A percentile compares a stretch with the other conserved stretches of the same genome.
phyloP scores from a whole-genome alignment of 495 filamentous ascomycete genomes.

The Tuber borchii region DNA sequence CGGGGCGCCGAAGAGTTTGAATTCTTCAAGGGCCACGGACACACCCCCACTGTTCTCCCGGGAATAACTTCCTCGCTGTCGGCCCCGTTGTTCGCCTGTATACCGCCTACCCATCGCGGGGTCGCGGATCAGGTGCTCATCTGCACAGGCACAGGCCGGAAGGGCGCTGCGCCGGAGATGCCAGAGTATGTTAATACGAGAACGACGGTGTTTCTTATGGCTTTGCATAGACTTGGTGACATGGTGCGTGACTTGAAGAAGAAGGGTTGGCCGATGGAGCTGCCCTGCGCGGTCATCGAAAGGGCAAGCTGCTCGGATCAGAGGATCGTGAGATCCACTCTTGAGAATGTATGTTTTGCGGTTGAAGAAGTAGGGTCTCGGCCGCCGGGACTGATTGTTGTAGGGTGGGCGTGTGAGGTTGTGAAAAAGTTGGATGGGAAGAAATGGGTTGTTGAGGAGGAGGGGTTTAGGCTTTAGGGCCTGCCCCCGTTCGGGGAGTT shows the following conservation, averaged over 20 bases:
- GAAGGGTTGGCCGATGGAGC: conserved; percentile 51
- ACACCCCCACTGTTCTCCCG: conserved; percentile 66
- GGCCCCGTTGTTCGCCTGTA: conserved; percentile 79
- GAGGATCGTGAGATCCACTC: conserved; percentile 77
- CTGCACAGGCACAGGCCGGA: conserved; percentile 89
- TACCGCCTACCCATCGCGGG: conserved; percentile 80
- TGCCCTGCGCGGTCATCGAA: conserved; percentile 88
- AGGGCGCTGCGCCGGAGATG: conserved; percentile 72
- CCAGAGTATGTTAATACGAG: conserved; percentile 68
- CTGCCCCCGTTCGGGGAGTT: not conserved
- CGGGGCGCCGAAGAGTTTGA: conserved; percentile 85
- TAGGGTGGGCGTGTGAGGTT: conserved; percentile 76
- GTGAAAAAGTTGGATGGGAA: conserved; percentile 51
- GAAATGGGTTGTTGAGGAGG: conserved; percentile 86
- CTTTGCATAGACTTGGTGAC: conserved; percentile 71
- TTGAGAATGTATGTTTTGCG: conserved; percentile 69
- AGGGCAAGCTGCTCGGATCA: conserved; percentile 93
- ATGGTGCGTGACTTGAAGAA: conserved; percentile 58
- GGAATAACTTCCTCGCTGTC: conserved; percentile 83
- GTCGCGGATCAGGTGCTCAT: conserved; percentile 89
- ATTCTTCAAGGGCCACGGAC: conserved; percentile 72
- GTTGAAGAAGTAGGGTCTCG: conserved; percentile 85
- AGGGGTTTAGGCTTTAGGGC: conserved; percentile 33
- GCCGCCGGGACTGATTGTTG: conserved; percentile 84
- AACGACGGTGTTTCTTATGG: conserved; percentile 95